phyloP scores from a whole-genome alignment of 495 filamentous ascomycete genomes.

The Wilcoxina mikolae region DNA sequence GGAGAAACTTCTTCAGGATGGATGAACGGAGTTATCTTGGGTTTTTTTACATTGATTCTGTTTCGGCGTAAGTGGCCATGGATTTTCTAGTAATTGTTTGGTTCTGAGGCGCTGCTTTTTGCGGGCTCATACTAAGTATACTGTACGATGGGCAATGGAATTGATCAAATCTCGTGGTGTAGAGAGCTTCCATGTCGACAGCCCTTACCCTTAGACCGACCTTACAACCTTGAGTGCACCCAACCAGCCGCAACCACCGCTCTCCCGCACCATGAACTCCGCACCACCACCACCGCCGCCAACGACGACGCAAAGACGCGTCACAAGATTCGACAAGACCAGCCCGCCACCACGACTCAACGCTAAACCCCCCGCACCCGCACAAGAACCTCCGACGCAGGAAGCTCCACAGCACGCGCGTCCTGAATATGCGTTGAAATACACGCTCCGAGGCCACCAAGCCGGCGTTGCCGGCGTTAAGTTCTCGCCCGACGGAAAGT shows the following conservation, averaged over 20 bases:
- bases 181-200: too few species aligned
- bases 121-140: too few species aligned
- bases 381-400: not conserved
- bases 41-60: too few species aligned
- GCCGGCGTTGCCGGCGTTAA: conserved; percentile 70
- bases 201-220: too few species aligned
- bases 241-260: not conserved
- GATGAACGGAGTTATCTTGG: too few species aligned
- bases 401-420: conserved; percentile 7
- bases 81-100: too few species aligned
- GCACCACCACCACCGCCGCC: not conserved
- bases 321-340: not conserved
- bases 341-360: not conserved
- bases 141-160: too few species aligned
- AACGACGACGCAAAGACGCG: not conserved
- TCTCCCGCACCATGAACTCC: not conserved
- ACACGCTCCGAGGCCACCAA: conserved; percentile 58
- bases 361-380: not conserved
- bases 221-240: not conserved
- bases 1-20: too few species aligned
- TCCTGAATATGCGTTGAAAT: conserved; percentile 33
- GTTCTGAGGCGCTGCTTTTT: too few species aligned
- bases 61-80: too few species aligned
- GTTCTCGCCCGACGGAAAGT: conserved; percentile 76
- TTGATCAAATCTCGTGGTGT: too few species aligned